Base-by-base conservation (phyloP, 208 protist genomes). In the Blastocrithidia nonstop region DNA sequence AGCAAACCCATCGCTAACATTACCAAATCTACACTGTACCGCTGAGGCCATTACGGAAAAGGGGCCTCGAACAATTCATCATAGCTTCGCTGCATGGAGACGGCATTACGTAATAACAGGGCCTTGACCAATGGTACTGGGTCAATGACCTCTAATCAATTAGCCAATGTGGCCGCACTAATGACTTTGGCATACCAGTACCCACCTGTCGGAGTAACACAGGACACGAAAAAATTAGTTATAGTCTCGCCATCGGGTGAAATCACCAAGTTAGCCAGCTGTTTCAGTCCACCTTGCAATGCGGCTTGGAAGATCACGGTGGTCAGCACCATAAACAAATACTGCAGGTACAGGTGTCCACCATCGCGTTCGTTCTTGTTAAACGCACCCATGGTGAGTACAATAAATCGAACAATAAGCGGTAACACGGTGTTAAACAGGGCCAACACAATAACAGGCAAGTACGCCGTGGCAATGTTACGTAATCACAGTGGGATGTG, bases 111-210 rank as follows among this genome's bases (percentile, higher is more conserved):
- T 22, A 71, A 45, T 1, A 84, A 45, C 20, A 84, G 13, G 24
- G 51, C 71, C 29, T 64, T 50, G 22, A 82, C 8, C 5, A 91
- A 43, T 0, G 56, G 39, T 6, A 76, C n/a, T 0, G 66, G 65
- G 42, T 85, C 66, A 4, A 91, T 31, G 32, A 87, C 29, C 22
- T 82, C 59, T 4, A 84, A 20, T 75, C 76, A 91, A 28, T 66
- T 61, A 4, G 70, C 68, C 8, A 91, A 29, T 45, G 54, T 66
- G 1, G 62, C 46, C 7, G 76, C 69, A 21, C 47, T 71, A 49
- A 87, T 62, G 17, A 91, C 62, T 55, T 83, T 85, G 0, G 77
- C 77, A 45, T 85, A 91, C 60, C 75, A 91, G 59, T 85, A 91
- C 20, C 77, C 71, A 32, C 42, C 44, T 11, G 64, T 66, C 11